Evolutionary conservation across 2,329 filamentous ascomycete species (phyloP).

Genomic region (Shiraia sp.): DNA sequence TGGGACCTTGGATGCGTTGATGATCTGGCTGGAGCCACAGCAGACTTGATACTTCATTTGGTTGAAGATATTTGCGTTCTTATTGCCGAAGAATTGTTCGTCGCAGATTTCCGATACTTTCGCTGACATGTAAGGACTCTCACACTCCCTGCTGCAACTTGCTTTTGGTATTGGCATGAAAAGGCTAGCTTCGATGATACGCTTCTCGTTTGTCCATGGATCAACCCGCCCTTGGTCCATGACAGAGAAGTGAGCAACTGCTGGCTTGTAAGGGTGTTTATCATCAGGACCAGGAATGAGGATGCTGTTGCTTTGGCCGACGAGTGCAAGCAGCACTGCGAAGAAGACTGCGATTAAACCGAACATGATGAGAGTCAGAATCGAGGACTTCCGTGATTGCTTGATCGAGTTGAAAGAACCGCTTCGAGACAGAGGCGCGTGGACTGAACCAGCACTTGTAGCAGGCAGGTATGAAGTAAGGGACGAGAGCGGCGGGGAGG

Average conservation of each 20-base stretch:
- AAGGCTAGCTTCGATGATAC: conserved; percentile 23
- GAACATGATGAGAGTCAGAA: background rate
- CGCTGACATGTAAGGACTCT: conserved; percentile 24
- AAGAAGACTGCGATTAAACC: background rate
- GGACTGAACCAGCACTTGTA: too few species aligned
- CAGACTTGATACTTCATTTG: conserved; percentile 21
- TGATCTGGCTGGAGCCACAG: conserved; percentile 8
- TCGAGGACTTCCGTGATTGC: too few species aligned
- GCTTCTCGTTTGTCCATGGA: conserved; percentile 5
- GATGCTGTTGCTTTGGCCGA: conserved; percentile 2
- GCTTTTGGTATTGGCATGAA: conserved; percentile 23
- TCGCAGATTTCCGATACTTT: conserved; percentile 19
- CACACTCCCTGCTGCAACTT: conserved; percentile 14
- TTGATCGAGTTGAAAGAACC: too few species aligned
- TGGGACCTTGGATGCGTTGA: conserved; percentile 12
- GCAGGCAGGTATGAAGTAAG: too few species aligned
- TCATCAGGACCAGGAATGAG: conserved; percentile 18
- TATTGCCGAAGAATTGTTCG: conserved; percentile 29
- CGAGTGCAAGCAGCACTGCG: background rate
- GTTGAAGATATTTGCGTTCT: conserved; percentile 22
- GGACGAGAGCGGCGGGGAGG: too few species aligned
- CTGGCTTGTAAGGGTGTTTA: conserved; percentile 17
- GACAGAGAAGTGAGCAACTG: conserved; percentile 19
- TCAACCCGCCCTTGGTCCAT: conserved; percentile 8
- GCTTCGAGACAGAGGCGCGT: too few species aligned